Conservation (phyloP, 2,329 filamentous ascomycete genomes). For the Xylaria sp. region DNA sequence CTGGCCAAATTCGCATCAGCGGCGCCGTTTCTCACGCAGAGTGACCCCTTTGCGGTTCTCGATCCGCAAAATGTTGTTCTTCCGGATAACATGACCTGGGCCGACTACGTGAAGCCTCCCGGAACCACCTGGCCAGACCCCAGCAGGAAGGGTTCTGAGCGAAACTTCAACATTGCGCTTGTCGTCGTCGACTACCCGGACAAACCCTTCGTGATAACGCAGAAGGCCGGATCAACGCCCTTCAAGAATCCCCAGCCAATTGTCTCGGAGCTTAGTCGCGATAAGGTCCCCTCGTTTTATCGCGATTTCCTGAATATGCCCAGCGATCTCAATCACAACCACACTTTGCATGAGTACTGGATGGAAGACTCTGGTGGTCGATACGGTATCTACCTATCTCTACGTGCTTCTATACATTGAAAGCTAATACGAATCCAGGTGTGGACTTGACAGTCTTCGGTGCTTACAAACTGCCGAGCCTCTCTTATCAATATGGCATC, state of each 20-base stretch:
- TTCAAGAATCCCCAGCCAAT: slow-evolving; percentile 46
- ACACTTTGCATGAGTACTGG: slow-evolving; percentile 53
- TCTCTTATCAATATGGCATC: slow-evolving; percentile 47
- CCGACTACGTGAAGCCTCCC: slow-evolving; percentile 42
- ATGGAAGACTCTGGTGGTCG: slow-evolving; percentile 50
- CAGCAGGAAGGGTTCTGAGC: slow-evolving; percentile 37
- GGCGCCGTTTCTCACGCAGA: slow-evolving; percentile 17
- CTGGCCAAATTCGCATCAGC: slow-evolving; percentile 15
- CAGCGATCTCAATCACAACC: slow-evolving; percentile 43
- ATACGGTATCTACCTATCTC: slow-evolving; percentile 23
- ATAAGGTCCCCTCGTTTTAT: slow-evolving; percentile 46
- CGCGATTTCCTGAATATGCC: slow-evolving; percentile 47
- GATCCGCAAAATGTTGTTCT: slow-evolving; percentile 50
- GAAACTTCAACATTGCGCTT: slow-evolving; percentile 53
- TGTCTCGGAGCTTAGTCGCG: slow-evolving; percentile 38
- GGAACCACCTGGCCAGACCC: slow-evolving; percentile 46
- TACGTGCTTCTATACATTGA: background rate
- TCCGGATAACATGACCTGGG: slow-evolving; percentile 50
- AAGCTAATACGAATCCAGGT: slow-evolving; percentile 30
- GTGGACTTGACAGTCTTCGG: slow-evolving; percentile 50
- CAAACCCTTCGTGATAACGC: slow-evolving; percentile 44
- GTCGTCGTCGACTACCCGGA: slow-evolving; percentile 49
- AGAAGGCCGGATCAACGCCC: slow-evolving; percentile 41
- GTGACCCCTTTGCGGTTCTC: slow-evolving; percentile 43
- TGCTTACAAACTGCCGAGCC: slow-evolving; percentile 43